phyloP scores from a whole-genome alignment of 2,329 filamentous ascomycete genomes.

The Capronia coronata region DNA sequence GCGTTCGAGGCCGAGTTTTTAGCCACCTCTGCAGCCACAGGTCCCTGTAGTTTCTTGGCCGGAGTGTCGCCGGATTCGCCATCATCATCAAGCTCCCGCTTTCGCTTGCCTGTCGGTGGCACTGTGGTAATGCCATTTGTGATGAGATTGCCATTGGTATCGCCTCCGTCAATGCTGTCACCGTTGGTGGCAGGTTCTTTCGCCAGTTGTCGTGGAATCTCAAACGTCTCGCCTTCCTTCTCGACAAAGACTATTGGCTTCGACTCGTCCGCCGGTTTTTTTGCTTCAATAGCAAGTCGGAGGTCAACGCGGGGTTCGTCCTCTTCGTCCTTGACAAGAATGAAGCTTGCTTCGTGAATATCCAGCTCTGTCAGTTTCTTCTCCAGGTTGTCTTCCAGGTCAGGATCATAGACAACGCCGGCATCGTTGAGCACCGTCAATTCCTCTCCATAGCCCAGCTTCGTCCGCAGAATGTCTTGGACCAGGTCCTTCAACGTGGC shows the following conservation, averaged over 20 bases:
- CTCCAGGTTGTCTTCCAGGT: constrained; percentile 75
- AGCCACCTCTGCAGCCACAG: neutral
- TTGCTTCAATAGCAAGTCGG: constrained; percentile 50
- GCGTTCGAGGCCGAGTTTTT: constrained; percentile 11
- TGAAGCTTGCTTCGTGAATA: constrained; percentile 64
- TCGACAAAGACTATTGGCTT: constrained; percentile 38
- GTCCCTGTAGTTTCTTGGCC: constrained; percentile 24
- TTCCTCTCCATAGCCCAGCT: constrained; percentile 74
- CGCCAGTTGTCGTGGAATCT: constrained; percentile 46
- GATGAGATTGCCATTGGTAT: constrained; percentile 9
- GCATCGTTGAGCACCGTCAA: constrained; percentile 69
- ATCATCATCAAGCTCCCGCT: constrained; percentile 22
- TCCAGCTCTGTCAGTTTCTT: constrained; percentile 75
- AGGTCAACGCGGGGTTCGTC: constrained; percentile 66
- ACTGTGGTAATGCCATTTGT: constrained; percentile 8
- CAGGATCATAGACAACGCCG: constrained; percentile 79
- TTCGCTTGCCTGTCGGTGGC: constrained; percentile 17
- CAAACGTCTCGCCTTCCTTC: constrained; percentile 32
- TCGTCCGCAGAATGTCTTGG: constrained; percentile 60
- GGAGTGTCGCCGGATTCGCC: constrained; percentile 15
- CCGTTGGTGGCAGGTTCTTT: constrained; percentile 20
- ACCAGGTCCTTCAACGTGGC: constrained; percentile 77
- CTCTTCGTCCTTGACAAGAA: constrained; percentile 78
- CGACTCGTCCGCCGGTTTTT: constrained; percentile 32
- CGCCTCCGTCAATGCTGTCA: constrained; percentile 4